Base-by-base conservation (phyloP, 208 protist species). In the Trypanosomatidae sp. region DNA sequence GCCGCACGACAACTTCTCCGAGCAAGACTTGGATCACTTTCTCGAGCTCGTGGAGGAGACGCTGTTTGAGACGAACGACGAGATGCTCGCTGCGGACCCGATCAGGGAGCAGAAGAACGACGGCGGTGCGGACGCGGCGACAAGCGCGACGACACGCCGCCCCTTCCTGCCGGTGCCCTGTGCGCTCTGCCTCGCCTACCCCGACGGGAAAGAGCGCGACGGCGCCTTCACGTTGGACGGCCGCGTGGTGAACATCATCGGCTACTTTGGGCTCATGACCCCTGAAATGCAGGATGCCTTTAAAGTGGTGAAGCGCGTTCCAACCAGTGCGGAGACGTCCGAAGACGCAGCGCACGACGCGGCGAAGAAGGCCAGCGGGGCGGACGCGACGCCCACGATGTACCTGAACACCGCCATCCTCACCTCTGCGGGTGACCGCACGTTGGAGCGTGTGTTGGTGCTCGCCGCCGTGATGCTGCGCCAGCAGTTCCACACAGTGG, bases 391-490 rank as follows among this genome's bases (percentile, higher is more conserved):
- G 62, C 39, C 56, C 19, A 59, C 30, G 1, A 62, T 93, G 56
- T 85, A 65, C 56, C 60, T 95, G 5, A 91, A 85, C 70, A 90
- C 87, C 0, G 82, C 85, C 15, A 90, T 95, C 55, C 80, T 95
- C 55, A 89, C 89, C 60, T 95, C 87, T 1, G 88, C 88, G 0
- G 91, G 91, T 2, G 88, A 95, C 66, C 82, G 91, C 30, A 95
- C 91, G 33, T 71, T 93, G 19, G 88, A 95, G 69, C 84, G 91
- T 2, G 91, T 95, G 17, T 79, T 95, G 28, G 85, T 91, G 25
- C 69, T 95, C 4, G 91, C 91, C 7, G 72, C 91, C 0, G 91
- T 93, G 39, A 91, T 93, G 88, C 77, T 95, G 52, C 88, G 91
- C 0, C 88, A 92, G 41, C 85, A 92, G 58, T 95, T 88, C 44